Base-by-base conservation (phyloP, 2,329 filamentous ascomycete genomes). In the Ophiostoma sp. region DNA sequence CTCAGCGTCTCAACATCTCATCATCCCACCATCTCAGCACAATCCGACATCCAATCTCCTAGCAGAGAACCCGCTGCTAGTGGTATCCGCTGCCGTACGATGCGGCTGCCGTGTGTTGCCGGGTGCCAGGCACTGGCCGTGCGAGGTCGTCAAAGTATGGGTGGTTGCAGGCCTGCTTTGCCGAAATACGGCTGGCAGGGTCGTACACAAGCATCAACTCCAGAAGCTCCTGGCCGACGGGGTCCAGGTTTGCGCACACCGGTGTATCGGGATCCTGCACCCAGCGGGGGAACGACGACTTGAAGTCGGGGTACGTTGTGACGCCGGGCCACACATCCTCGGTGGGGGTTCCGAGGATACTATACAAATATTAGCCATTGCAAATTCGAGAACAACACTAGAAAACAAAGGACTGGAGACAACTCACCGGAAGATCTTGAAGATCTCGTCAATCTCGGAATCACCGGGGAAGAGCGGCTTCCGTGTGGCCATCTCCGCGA, bases 361-460 rank as follows among this genome's bases (percentile, higher is more conserved):
- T 65, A 23, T 13, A 27, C 1, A 48, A 15, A 13, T 57, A 13
- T 57, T 57, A 27, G 35, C 20, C 4, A 20, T 41, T 39, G 33
- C 33, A 20, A 4, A 35, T 5, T 39, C 20, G 11, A 4, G 7
- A 23, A 11, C 20, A 23, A 23, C 35, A 5, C 35, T 13, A 39
- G 20, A 8, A n/a, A 8, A 20, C 3, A 15, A 54, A 7, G 8
- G 20, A n/a, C 4, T 8, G 10, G 52, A 31, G 10, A 33, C 1
- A 23, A 39, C 62, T n/a, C 20, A 65, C 62, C 88, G 87, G 87
- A 96, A 96, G 77, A 95, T 96, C 82, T 94, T 95, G 85, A 96
- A 96, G 77, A 96, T 96, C 80, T 96, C 92, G 77, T 96, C 92
- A 80, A 96, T 96, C 78, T 96, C 92, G 5, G 91, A 94, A 78